Base-by-base conservation (phyloP, 345 rosid genomes). In the Lepidium sativum region DNA sequence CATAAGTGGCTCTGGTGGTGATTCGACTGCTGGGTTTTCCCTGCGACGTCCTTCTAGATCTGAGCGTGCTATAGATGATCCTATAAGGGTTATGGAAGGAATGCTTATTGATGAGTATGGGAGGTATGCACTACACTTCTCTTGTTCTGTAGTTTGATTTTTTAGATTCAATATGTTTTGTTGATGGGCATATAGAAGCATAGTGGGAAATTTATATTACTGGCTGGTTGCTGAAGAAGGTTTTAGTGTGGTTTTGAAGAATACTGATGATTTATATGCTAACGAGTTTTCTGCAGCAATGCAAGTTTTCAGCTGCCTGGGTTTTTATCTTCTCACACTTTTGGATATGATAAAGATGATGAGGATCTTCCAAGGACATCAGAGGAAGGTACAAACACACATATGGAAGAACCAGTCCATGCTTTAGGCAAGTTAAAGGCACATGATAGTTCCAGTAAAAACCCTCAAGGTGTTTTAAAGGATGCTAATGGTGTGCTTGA, bases 21-120 rank as follows among this genome's bases (percentile, higher is more conserved):
- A 85, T 59, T 68, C 78, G 31, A 75, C 86, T 47, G 71, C 75
- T 74, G 89, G 86, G 45, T 81, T 80, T 73, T 78, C 92, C 67
- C 72, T 79, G 20, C 75, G 87, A 63, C 89, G 92, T 51, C 99
- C 97, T 60, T 86, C 99, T 69, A 88, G 86, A 71, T 81, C 91
- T 38, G 97, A 94, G 78, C 90, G 99, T 52, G 82, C 96, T 44
- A 76, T 94, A 25, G 92, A 94, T 68, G 99, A 94, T 69, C 99
- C 99, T 42, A 80, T 94, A 17, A 85, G 99, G 76, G 92, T 80
- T 80, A 94, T 94, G 97, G 99, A 94, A 76, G 97, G 97, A 78
- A 94, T 94, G 89, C 80, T 82, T 77, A 92, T 94, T 43, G 99
- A 94, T 74, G 99, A 94, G 78, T 94, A 94, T 81, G 99, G 99